phyloP scores from a whole-genome alignment of 768 basidiomycete species.

The Amyloporia xantha region DNA sequence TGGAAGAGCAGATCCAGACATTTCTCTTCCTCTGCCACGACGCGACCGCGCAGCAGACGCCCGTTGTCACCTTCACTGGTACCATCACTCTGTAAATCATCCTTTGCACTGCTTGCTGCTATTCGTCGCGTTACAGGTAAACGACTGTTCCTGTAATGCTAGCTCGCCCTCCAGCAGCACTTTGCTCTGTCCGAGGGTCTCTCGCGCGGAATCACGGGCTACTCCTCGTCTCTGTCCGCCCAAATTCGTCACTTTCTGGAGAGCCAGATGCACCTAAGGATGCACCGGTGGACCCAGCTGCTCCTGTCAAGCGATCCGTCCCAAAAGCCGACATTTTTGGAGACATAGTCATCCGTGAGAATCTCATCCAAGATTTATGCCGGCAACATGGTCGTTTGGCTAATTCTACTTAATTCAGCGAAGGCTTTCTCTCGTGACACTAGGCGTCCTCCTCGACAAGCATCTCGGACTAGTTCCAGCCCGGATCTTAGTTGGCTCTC shows the following conservation, averaged over 20 bases:
- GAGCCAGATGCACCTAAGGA: background rate
- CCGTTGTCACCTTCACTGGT: too few species aligned
- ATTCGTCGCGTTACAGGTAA: too few species aligned
- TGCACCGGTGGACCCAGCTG: background rate
- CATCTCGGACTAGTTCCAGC: background rate
- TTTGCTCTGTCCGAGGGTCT: background rate
- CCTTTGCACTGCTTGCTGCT: too few species aligned
- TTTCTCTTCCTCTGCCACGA: too few species aligned
- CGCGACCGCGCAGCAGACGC: too few species aligned
- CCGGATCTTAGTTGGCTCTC: constrained; percentile 6
- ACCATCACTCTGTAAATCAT: too few species aligned
- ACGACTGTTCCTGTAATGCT: background rate
- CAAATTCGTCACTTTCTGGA: background rate
- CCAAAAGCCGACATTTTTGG: constrained; percentile 16
- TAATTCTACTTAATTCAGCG: too few species aligned
- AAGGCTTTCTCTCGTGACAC: too few species aligned
- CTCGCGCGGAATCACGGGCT: background rate
- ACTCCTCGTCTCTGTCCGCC: background rate
- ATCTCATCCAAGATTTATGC: background rate
- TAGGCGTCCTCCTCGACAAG: background rate
- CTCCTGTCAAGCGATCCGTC: constrained; percentile 9
- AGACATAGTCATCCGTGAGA: constrained; percentile 21
- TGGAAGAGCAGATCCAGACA: too few species aligned
- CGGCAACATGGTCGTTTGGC: too few species aligned
- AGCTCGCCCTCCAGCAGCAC: background rate